Evolutionary conservation across 1,139 yeast genomes (phyloP).

Genomic region (Lodderomyces pseudojiufengensis): DNA sequence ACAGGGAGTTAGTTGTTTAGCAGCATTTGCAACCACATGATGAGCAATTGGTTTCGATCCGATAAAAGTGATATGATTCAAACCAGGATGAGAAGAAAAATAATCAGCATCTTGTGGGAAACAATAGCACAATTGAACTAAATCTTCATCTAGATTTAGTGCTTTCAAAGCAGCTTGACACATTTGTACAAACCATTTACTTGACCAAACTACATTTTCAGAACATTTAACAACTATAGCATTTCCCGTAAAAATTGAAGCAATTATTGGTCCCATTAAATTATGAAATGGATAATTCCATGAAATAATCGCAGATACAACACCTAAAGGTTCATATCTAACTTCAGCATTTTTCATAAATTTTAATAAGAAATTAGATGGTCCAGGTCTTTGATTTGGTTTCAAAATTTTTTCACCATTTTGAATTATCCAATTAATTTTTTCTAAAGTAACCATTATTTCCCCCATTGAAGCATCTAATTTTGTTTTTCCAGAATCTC

Average conservation of each 20-base stretch:
- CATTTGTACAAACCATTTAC: slow-evolving; percentile 67
- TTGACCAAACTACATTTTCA: slow-evolving; percentile 94
- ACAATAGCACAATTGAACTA: slow-evolving; percentile 76
- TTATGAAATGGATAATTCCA: slow-evolving; percentile 98
- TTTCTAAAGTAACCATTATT: slow-evolving; percentile 87
- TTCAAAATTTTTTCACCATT: slow-evolving; percentile 73
- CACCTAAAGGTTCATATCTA: slow-evolving; percentile 86
- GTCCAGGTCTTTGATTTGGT: slow-evolving; percentile 81
- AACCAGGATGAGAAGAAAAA: slow-evolving; percentile 76
- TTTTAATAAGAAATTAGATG: slow-evolving; percentile 65
- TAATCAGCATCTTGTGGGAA: slow-evolving; percentile 86
- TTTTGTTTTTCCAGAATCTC: slow-evolving; percentile 95
- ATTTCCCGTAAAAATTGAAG: slow-evolving; percentile 86
- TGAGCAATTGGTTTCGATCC: slow-evolving; percentile 96
- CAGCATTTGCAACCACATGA: slow-evolving; percentile 76
- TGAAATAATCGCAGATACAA: slow-evolving; percentile 85
- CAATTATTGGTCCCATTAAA: slow-evolving; percentile 85
- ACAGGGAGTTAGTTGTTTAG: slow-evolving; percentile 81
- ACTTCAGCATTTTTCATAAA: slow-evolving; percentile 89
- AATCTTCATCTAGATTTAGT: slow-evolving; percentile 72
- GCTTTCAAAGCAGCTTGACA: slow-evolving; percentile 67
- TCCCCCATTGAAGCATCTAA: slow-evolving; percentile 97
- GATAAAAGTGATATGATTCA: slow-evolving; percentile 87
- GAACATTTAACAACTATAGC: slow-evolving; percentile 90
- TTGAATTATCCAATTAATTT: slow-evolving; percentile 80